A percentile compares a stretch with the other conserved stretches of the same genome.
phyloP scores from a whole-genome alignment of 805 yeast genomes.

The Candida fluviatilis region DNA sequence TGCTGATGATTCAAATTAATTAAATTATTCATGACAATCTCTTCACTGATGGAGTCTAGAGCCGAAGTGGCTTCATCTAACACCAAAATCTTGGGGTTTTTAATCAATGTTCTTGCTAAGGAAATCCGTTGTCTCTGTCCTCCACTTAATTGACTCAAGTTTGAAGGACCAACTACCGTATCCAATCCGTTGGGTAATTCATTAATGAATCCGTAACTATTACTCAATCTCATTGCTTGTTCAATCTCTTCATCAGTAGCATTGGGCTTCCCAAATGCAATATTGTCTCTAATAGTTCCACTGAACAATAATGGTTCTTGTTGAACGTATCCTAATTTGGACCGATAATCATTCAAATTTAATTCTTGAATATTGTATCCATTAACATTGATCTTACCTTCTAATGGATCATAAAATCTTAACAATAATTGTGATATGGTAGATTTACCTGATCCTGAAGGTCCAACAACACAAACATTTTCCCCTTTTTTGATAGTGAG shows the following conservation, averaged over 20 bases:
- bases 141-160: conserved; percentile 76
- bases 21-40: conserved; percentile 74
- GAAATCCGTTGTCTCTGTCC: conserved; percentile 95
- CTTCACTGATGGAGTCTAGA: conserved; percentile 82
- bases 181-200: conserved; percentile 80
- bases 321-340: conserved; percentile 81
- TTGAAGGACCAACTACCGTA: conserved; percentile 75
- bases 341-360: conserved; percentile 69
- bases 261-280: conserved; percentile 65
- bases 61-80: conserved; percentile 96
- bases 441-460: conserved; percentile 95
- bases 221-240: conserved; percentile 64
- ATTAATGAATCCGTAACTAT: conserved; percentile 63
- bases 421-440: conserved; percentile 76
- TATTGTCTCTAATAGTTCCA: conserved; percentile 80
- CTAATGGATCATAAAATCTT: conserved; percentile 75
- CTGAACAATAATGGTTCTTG: conserved; percentile 90
- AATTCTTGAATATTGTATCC: conserved; percentile 57
- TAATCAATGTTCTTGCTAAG: conserved; percentile 78
- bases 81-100: conserved; percentile 75
- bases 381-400: conserved; percentile 64
- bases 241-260: conserved; percentile 57
- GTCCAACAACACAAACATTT: conserved; percentile 91
- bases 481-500: conserved; percentile 72
- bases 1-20: conserved; percentile 46